Percentiles rank a stretch among this genome's conserved stretches.
Evolutionary conservation across 75 land plant species (phyloP).

Genomic region (Pinus taeda): DNA sequence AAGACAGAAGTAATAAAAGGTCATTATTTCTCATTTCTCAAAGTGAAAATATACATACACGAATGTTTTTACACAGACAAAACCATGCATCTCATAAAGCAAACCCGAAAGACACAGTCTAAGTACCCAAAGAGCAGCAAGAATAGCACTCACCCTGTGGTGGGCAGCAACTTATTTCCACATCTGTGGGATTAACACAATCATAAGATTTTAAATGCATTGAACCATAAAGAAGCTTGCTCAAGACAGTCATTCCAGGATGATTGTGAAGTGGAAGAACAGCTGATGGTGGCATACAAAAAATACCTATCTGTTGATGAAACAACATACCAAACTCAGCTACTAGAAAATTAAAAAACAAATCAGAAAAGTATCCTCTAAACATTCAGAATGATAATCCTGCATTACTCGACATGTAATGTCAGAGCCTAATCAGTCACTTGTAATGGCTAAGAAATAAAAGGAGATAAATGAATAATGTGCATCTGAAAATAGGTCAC

Average conservation of each 20-base stretch:
- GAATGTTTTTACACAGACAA: too few relatives aligned
- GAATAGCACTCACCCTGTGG: conserved; percentile 25
- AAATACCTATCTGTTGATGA: conserved; percentile 42
- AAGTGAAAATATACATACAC: not conserved
- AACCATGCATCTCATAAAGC: not conserved
- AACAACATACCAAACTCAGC: not conserved
- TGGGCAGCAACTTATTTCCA: conserved; percentile 21
- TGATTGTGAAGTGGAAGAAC: conserved; percentile 95
- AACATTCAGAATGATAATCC: not conserved
- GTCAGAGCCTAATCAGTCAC: not conserved
- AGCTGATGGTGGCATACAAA: conserved; percentile 67
- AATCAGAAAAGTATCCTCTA: not conserved
- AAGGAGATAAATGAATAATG: not conserved
- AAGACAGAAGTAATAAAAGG: not conserved
- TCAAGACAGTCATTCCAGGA: conserved; percentile 98
- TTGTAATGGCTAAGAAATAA: not conserved
- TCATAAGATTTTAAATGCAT: conserved; percentile 88
- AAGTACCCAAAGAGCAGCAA: not conserved
- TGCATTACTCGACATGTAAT: too few relatives aligned
- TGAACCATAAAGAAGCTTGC: conserved; percentile 88
- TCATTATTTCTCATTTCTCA: not conserved
- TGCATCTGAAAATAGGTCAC: not conserved
- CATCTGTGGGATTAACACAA: conserved; percentile 47
- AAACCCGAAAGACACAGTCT: not conserved
- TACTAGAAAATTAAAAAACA: conserved; percentile 1